Evolutionary conservation across 2,329 filamentous ascomycete species (phyloP).

Genomic region (Aspergillus caelatus): DNA sequence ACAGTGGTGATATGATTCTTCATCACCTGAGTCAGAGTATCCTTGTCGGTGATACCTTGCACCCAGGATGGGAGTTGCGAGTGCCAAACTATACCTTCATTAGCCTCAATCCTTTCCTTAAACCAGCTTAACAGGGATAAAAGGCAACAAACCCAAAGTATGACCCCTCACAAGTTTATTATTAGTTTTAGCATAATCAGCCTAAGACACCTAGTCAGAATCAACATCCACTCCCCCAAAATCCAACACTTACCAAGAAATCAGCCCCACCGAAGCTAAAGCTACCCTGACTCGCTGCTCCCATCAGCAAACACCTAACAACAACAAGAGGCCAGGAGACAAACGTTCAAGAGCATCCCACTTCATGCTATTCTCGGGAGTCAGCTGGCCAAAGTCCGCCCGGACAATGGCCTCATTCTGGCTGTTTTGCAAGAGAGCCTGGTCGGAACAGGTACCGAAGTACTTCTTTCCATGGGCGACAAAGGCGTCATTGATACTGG

Average conservation of each 20-base stretch:
- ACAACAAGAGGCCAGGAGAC: neutral
- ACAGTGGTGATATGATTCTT: conserved; percentile 45
- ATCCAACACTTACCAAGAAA: conserved; percentile 44
- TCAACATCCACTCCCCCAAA: conserved; percentile 63
- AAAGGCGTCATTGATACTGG: conserved; percentile 57
- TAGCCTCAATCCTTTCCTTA: neutral
- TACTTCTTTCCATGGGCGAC: conserved; percentile 68
- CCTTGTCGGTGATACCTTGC: conserved; percentile 55
- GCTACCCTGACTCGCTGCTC: conserved; percentile 44
- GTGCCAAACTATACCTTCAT: conserved; percentile 39
- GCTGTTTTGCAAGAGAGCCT: conserved; percentile 58
- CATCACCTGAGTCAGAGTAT: conserved; percentile 56
- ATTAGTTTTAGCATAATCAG: conserved; percentile 42
- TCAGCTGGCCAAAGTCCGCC: conserved; percentile 67
- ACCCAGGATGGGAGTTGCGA: conserved; percentile 35
- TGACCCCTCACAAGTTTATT: conserved; percentile 63
- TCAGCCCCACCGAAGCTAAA: conserved; percentile 64
- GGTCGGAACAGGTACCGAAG: conserved; percentile 62
- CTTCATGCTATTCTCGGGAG: conserved; percentile 66
- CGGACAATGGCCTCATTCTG: conserved; percentile 61
- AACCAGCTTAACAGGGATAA: no score
- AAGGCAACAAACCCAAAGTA: conserved; percentile 46
- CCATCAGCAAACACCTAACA: neutral
- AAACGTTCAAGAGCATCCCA: conserved; percentile 64
- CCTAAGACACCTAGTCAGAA: conserved; percentile 53